phyloP scores from a whole-genome alignment of 768 basidiomycete genomes.

The Kwoniella bestiolae region DNA sequence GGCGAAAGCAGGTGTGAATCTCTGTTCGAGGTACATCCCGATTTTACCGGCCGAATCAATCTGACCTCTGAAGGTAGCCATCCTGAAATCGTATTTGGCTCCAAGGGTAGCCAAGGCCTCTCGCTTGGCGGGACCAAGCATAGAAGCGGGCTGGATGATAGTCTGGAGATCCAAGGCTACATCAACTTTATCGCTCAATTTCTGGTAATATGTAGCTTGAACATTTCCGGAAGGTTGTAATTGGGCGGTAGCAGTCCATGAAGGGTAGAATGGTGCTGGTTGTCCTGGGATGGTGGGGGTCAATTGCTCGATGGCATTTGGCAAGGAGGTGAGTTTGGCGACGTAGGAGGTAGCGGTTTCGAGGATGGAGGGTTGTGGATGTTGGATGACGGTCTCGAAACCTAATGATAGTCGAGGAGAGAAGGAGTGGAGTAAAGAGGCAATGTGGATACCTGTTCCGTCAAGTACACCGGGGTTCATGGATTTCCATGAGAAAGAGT shows the following conservation, averaged over 20 bases:
- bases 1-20: slow-evolving; percentile 91
- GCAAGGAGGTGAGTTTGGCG: slow-evolving; percentile 58
- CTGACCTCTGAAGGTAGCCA: slow-evolving; percentile 92
- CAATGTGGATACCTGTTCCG: slow-evolving; percentile 86
- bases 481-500: slow-evolving; percentile 79
- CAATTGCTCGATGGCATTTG: slow-evolving; percentile 34
- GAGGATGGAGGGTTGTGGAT: slow-evolving; percentile 67
- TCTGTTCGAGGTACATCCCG: slow-evolving; percentile 90
- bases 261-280: slow-evolving; percentile 44
- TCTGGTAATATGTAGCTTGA: slow-evolving; percentile 95
- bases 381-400: slow-evolving; percentile 80
- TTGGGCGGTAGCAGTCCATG: slow-evolving; percentile 93
- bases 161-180: slow-evolving; percentile 93
- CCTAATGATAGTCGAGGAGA: slow-evolving; percentile 88
- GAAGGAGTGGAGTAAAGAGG: slow-evolving; percentile 88
- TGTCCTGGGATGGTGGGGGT: slow-evolving; percentile 43
- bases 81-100: slow-evolving; percentile 93
- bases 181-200: slow-evolving; percentile 91
- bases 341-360: slow-evolving; percentile 62
- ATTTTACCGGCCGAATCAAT: slow-evolving; percentile 94
- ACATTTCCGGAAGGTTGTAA: slow-evolving; percentile 79
- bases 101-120: slow-evolving; percentile 93
- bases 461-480: slow-evolving; percentile 89
- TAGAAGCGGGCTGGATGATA: slow-evolving; percentile 64
- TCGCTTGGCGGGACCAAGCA: slow-evolving; percentile 67